Conservation (phyloP, 1,284 basidiomycete genomes). For the Schizophyllum amplum region DNA sequence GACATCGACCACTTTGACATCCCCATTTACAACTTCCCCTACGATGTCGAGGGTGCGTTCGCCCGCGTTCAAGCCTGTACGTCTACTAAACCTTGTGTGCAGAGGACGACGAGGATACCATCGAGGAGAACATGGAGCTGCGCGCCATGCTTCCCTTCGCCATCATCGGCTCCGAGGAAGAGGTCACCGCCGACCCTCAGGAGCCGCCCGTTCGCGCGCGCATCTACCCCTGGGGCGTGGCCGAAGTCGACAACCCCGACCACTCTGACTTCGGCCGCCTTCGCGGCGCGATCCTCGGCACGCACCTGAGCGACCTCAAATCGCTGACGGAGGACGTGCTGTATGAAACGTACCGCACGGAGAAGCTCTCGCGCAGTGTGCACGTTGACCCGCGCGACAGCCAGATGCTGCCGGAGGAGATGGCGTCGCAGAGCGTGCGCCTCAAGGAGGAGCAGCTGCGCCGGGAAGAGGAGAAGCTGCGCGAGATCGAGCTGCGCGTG, state of each 20-base stretch:
- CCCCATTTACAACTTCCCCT: constrained; percentile 98
- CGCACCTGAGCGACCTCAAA: constrained; percentile 90
- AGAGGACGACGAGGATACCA: constrained; percentile 98
- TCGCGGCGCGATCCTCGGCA: constrained; percentile 81
- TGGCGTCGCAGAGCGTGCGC: constrained; percentile 88
- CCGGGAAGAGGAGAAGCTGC: constrained; percentile 88
- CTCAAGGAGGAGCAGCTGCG: constrained; percentile 97
- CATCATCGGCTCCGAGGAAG: constrained; percentile 93
- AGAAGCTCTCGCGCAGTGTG: constrained; percentile 91
- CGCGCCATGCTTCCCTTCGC: constrained; percentile 90
- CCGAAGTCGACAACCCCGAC: constrained; percentile 94
- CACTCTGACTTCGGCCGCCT: constrained; percentile 93
- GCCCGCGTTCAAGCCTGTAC: too few relatives aligned
- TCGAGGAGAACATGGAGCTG: constrained; percentile 90
- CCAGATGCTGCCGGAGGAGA: constrained; percentile 83
- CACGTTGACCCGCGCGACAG: constrained; percentile 72
- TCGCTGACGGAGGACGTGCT: constrained; percentile 89
- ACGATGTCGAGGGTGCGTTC: constrained; percentile 93
- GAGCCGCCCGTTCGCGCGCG: constrained; percentile 69
- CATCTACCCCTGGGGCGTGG: constrained; percentile 94
- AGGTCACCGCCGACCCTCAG: constrained; percentile 85
- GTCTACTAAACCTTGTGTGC: too few relatives aligned
- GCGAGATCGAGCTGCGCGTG: constrained; percentile 92
- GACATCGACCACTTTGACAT: constrained; percentile 97
- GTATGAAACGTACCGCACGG: constrained; percentile 94